Base-by-base conservation (phyloP, 768 basidiomycete genomes). In the Calvatia gigantea region DNA sequence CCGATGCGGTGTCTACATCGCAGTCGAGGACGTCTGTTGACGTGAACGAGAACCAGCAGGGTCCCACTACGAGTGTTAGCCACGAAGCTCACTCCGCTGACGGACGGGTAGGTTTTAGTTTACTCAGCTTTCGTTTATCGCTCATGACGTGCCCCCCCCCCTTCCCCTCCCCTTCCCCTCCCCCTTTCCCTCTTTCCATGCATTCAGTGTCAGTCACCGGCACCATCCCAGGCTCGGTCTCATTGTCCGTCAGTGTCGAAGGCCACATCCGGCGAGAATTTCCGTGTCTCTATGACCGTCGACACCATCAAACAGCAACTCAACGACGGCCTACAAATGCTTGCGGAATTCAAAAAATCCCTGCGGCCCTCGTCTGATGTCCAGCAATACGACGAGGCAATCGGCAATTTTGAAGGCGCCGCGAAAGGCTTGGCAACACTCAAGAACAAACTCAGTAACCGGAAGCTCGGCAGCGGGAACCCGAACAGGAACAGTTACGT, bases 231-330 rank as follows among this genome's bases (percentile, higher is more conserved):
- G 27, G 43, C 42, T 17, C 31, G 52, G 29, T 45, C 52, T 2
- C 46, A 33, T 14, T 38, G 54, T 28, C 54, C 42, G 6, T 56
- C 54, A 6, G 33, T 49, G 17, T 48, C 54, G 19, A 56, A 49
- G 19, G 8, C 23, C n/a, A 56, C 39, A 17, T 56, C 47, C 8
- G 46, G 54, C 28, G 54, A 56, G 23, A 56, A 49, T 31, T 37
- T 48, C 17, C 54, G 46, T 14, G 46, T 49, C 14, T 56, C 46
- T 6, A 29, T 55, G 17, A 47, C 45, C 12, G 54, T 55, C 25
- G 54, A 55, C 6, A 55, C 54, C 12, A 49, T 56, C 54, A 49
- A 56, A n/a, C 54, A 56, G 43, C 46, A 48, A 32, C 46, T 56
- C 29, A 56, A 39, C 25, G 54, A 56, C 29, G 38, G 46, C 27